Evolutionary conservation across 139 green algal genomes (phyloP).

Genomic region (Dunaliella primolecta): DNA sequence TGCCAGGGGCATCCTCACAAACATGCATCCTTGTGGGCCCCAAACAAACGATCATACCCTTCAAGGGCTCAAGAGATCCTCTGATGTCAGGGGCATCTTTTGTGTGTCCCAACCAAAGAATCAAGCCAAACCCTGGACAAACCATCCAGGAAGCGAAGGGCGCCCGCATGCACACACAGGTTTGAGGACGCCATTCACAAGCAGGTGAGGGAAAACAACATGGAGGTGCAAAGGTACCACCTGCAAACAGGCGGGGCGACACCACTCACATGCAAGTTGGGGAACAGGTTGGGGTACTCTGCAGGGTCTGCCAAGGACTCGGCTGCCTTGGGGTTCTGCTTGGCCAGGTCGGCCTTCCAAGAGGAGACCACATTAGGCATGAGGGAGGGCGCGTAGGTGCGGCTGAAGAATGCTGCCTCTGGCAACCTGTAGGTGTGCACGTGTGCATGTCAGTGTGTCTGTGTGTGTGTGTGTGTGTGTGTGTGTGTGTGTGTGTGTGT

Average conservation of each 20-base stretch:
- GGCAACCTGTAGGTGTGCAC: constrained; percentile 60
- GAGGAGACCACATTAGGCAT: constrained; percentile 37
- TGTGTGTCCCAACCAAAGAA: too few species aligned
- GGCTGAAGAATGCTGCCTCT: constrained; percentile 94
- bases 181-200: background rate
- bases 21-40: too few species aligned
- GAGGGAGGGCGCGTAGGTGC: constrained; percentile 80
- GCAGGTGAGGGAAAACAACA: too few species aligned
- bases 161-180: background rate
- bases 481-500: background rate
- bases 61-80: too few species aligned
- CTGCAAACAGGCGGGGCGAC: too few species aligned
- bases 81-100: too few species aligned
- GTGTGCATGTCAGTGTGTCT: background rate
- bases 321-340: constrained; percentile 93
- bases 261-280: constrained; percentile 67
- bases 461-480: background rate
- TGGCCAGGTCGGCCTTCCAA: constrained; percentile 89
- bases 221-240: too few species aligned
- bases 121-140: too few species aligned
- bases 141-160: too few species aligned
- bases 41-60: too few species aligned
- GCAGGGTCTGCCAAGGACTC: constrained; percentile 92
- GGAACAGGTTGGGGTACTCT: constrained; percentile 97
- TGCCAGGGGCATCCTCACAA: too few species aligned